phyloP scores from a whole-genome alignment of 2,329 filamentous ascomycete species.

The Simplicillium sp. region DNA sequence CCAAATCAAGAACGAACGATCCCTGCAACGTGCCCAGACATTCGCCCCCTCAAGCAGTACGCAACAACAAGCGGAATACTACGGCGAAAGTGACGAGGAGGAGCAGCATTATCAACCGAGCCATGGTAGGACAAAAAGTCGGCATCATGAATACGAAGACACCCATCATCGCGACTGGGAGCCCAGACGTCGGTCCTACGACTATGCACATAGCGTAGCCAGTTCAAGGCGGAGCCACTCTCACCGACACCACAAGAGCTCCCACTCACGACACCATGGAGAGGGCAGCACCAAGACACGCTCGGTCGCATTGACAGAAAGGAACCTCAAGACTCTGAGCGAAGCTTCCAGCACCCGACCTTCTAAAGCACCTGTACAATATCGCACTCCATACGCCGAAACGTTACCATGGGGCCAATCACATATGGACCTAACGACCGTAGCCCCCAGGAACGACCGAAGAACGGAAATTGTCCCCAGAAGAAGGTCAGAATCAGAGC shows the following conservation, averaged over 20 bases:
- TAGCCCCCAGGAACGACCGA: slow-evolving; percentile 18
- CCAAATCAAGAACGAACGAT: slow-evolving; percentile 59
- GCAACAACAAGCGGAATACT: slow-evolving; percentile 12
- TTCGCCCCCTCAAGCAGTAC: slow-evolving; percentile 26
- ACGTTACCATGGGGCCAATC: slow-evolving; percentile 30
- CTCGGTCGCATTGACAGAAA: slow-evolving; percentile 33
- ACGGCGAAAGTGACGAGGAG: slow-evolving; percentile 25
- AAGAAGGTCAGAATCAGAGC: slow-evolving; percentile 27
- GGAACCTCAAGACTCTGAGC: slow-evolving; percentile 42
- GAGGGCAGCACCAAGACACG: slow-evolving; percentile 15
- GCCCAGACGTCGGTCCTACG: slow-evolving; percentile 11
- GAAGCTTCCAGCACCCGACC: slow-evolving; percentile 41
- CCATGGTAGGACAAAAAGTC: slow-evolving; percentile 6
- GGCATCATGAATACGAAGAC: slow-evolving; percentile 20
- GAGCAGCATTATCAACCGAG: slow-evolving; percentile 1
- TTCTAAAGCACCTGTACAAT: slow-evolving; percentile 33
- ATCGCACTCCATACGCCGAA: slow-evolving; percentile 25
- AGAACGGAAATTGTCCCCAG: slow-evolving; percentile 22
- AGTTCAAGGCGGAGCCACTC: slow-evolving; percentile 31
- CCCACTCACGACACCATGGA: slow-evolving; percentile 23
- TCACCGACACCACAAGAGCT: slow-evolving; percentile 12
- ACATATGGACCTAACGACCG: slow-evolving; percentile 15
- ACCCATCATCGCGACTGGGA: slow-evolving; percentile 15
- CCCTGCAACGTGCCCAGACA: slow-evolving; percentile 53
- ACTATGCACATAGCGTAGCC: slow-evolving; percentile 20